Evolutionary conservation across 2,329 filamentous ascomycete species (phyloP).

Genomic region (Rachicladosporium sp.): DNA sequence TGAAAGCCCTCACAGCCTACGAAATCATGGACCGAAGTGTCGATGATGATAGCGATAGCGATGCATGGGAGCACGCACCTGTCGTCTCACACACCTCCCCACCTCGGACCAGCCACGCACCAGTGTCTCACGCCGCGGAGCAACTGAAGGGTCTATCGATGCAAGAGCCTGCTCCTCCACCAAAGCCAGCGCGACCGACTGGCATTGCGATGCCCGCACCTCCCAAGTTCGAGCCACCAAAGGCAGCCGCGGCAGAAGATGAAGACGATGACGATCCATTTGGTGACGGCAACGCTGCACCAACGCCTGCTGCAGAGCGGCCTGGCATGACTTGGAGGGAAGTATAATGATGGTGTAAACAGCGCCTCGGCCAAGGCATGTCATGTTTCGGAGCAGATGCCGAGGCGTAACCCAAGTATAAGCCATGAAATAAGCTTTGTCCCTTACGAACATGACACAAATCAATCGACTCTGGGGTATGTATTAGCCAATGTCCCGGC

Average conservation of each 20-base stretch:
- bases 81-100: conserved; percentile 3
- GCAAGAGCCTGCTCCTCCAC: conserved; percentile 30
- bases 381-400: too few relatives aligned
- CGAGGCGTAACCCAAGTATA: too few relatives aligned
- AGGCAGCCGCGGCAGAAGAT: conserved; percentile 46
- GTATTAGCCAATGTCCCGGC: too few relatives aligned
- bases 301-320: conserved; percentile 37
- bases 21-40: conserved; percentile 85
- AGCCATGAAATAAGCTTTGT: too few relatives aligned
- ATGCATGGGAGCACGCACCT: conserved; percentile 37
- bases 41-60: conserved; percentile 57
- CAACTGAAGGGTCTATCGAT: conserved; percentile 35
- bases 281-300: conserved; percentile 65
- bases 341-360: conserved; percentile 3
- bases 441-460: too few relatives aligned
- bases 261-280: conserved; percentile 83
- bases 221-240: conserved; percentile 17
- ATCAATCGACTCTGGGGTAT: too few relatives aligned
- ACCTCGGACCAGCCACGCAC: conserved; percentile 1
- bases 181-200: conserved; percentile 36
- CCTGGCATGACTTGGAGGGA: conserved; percentile 24
- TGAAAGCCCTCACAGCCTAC: conserved; percentile 83
- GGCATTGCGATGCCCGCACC: conserved; percentile 26
- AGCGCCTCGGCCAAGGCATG: too few relatives aligned
- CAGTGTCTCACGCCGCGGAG: conserved; percentile 22